Base-by-base conservation (phyloP, 2,329 filamentous ascomycete species). In the Colletotrichum chlorophyti region DNA sequence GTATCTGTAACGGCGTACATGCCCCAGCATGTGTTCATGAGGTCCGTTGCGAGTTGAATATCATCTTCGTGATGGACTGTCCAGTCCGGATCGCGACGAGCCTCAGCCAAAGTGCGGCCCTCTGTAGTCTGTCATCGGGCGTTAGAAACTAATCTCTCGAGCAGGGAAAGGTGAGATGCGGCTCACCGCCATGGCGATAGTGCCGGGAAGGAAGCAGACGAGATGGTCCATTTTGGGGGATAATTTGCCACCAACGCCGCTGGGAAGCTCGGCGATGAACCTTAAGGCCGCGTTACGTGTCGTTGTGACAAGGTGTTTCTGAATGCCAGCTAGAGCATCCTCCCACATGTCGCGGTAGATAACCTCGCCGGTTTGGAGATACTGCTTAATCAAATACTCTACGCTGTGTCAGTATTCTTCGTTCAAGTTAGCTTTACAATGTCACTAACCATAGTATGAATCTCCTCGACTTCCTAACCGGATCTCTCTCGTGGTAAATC, bases 361-460 rank as follows among this genome's bases (percentile, higher is more conserved):
- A 0, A 86, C 81, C 71, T 98, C 94, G 50, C 90, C 91, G 7
- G 95, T 98, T 74, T 98, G 95, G 12, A 97, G 82, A 71, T 96
- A 97, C 72, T 98, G 95, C 77, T 98, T 99, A 79, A 98, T 96
- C 42, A 98, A 85, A 72, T 98, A 98, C 75, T 99, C 91, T 52
- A 26, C 2, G 4, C 0, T 11, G 6, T 15, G n/a, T 45, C 4
- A 52, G 23, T 14, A 6, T 35, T 24, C 14, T 3, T n/a, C 15
- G 3, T 14, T 11, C 8, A 14, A 10, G 12, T 9, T 8, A 12
- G 15, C 5, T 5, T 41, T 27, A 9, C 12, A 32, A n/a, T 6
- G 2, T 23, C 12, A 15, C 43, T 26, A 17, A 54, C 52, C 52
- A 75, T 99, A 98, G 76, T 98, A 99, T 37, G 93, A 97, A 77